Base-by-base conservation (phyloP, 352 stramenopile genomes). In the Pythium rhizo-oryzae region DNA sequence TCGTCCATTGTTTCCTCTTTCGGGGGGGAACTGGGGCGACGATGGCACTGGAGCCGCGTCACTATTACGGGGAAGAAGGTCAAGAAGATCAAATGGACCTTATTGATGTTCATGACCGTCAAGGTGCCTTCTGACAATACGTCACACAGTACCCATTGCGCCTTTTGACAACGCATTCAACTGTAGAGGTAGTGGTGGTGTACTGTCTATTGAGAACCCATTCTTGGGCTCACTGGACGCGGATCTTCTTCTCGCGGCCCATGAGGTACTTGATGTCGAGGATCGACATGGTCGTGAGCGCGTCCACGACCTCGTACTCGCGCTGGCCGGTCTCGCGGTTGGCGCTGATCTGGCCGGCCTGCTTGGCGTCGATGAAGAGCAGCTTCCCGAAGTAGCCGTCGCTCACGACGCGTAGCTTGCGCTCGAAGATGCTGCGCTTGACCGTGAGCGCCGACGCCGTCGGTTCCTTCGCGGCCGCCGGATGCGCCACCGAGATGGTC, bases 191-290 rank as follows among this genome's bases (percentile, higher is more conserved):
- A n/a, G n/a, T n/a, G n/a, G n/a, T n/a, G n/a, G n/a, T n/a, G n/a
- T n/a, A n/a, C n/a, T n/a, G n/a, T n/a, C n/a, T n/a, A n/a, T n/a
- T n/a, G n/a, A n/a, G n/a, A n/a, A n/a, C n/a, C n/a, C n/a, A n/a
- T n/a, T n/a, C n/a, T n/a, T n/a, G n/a, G n/a, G n/a, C n/a, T 18
- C 2, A 43, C 33, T 41, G 30, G 7, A 65, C 33, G 21, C 59
- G 59, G 30, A 65, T 46, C 33, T 65, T 65, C 23, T 65, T 65
- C 28, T 55, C 59, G 13, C 77, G 74, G 39, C 71, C 71, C 24
- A 89, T 68, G 44, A 89, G 73, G 52, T 74, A 69, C 41, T 89
- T 89, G 52, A 89, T 84, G 56, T 85, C 79, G 19, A 85, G 23
- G 35, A 89, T 85, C 23, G 59, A 76, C 62, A 82, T 83, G 4